Evolutionary conservation across 2,329 filamentous ascomycete species (phyloP).

Genomic region (Cladosporium sp.): DNA sequence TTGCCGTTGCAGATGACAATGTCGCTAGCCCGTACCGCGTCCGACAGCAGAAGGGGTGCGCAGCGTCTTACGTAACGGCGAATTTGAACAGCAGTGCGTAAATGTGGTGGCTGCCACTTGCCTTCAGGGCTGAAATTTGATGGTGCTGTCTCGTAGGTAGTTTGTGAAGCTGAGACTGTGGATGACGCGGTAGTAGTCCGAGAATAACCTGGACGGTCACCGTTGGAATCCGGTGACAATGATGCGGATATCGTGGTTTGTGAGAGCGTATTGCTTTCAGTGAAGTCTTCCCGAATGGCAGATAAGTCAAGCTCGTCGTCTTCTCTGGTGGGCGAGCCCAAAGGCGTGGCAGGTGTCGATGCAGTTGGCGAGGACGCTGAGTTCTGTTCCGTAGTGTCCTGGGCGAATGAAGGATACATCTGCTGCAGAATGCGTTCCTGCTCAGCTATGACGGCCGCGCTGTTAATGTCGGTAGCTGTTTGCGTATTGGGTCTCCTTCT

Average conservation of each 20-base stretch:
- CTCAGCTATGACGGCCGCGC: slow-evolving; percentile 46
- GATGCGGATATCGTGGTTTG: slow-evolving; percentile 14
- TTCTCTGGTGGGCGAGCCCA: slow-evolving; percentile 29
- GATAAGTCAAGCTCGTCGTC: slow-evolving; percentile 40
- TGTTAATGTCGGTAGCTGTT: slow-evolving; percentile 35
- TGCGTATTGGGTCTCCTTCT: slow-evolving; percentile 37
- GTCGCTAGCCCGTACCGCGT: slow-evolving; percentile 47
- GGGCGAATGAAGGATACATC: slow-evolving; percentile 47
- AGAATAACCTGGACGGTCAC: slow-evolving; percentile 25
- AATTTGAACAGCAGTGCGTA: slow-evolving; percentile 38
- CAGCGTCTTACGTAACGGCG: slow-evolving; percentile 51
- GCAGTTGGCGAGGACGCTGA: not conserved
- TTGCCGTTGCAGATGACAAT: slow-evolving; percentile 45
- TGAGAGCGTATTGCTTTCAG: not conserved
- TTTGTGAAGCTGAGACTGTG: slow-evolving; percentile 30
- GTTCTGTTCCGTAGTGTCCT: slow-evolving; percentile 15
- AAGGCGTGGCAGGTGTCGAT: not conserved
- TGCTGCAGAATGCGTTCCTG: slow-evolving; percentile 51
- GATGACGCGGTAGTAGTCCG: slow-evolving; percentile 32
- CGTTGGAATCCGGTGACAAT: not conserved
- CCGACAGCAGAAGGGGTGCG: slow-evolving; percentile 46
- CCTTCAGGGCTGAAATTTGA: slow-evolving; percentile 34
- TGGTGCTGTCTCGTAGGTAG: slow-evolving; percentile 35
- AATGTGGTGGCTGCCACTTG: slow-evolving; percentile 39
- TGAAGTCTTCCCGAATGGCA: slow-evolving; percentile 36